phyloP scores from a whole-genome alignment of 495 filamentous ascomycete species.

The Sabuloglossum arenarium region DNA sequence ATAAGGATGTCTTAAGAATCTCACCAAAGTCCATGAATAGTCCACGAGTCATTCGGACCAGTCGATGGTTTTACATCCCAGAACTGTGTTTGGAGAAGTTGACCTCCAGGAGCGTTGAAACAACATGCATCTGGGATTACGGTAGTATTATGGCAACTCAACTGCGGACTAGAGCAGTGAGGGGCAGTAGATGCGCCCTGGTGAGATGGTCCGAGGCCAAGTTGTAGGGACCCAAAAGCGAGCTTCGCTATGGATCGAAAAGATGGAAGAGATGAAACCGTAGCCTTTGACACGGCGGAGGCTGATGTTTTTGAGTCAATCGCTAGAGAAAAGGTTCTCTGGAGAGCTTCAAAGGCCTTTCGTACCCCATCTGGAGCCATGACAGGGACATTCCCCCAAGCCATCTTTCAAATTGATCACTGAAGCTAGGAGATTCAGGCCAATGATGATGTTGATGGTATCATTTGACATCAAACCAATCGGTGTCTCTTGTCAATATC shows the following conservation, averaged over 20 bases:
- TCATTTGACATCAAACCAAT: too few relatives aligned
- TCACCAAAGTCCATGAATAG: constrained; percentile 67
- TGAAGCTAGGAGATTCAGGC: too few relatives aligned
- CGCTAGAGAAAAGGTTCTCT: not conserved
- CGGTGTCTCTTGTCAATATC: too few relatives aligned
- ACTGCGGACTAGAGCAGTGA: constrained; percentile 26
- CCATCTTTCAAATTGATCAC: not conserved
- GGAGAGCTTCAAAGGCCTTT: not conserved
- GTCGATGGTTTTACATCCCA: constrained; percentile 60
- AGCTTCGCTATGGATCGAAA: not conserved
- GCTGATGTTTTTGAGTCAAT: not conserved
- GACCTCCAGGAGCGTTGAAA: constrained; percentile 63
- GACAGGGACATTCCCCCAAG: not conserved
- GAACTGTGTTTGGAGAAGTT: constrained; percentile 67
- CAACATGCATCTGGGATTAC: constrained; percentile 44
- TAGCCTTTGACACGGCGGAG: not conserved
- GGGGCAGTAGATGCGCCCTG: not conserved
- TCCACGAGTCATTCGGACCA: constrained; percentile 61
- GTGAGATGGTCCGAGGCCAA: not conserved
- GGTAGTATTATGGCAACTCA: constrained; percentile 37
- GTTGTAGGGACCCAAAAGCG: not conserved
- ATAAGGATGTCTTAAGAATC: constrained; percentile 4
- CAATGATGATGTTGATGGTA: too few relatives aligned
- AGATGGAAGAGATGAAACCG: not conserved
- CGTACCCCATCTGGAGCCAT: not conserved